phyloP scores from a whole-genome alignment of 2,329 filamentous ascomycete species.

The Talaromyces sp. region DNA sequence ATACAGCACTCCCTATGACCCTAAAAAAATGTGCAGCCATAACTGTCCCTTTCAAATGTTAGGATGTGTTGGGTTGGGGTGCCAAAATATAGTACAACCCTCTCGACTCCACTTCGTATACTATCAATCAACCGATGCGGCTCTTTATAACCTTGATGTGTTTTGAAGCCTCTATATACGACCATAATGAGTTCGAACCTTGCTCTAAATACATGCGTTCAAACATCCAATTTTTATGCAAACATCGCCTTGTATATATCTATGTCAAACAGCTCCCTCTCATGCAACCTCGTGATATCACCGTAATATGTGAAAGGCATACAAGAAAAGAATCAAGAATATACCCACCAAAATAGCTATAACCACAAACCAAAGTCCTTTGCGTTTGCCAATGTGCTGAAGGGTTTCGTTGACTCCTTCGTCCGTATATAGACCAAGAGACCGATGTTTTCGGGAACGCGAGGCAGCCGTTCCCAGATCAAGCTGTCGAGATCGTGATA shows the following conservation, averaged over 20 bases:
- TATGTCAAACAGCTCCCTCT: background rate
- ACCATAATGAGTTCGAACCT: background rate
- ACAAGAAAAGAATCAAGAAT: constrained; percentile 20
- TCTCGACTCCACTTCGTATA: background rate
- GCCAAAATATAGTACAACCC: background rate
- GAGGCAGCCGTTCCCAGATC: background rate
- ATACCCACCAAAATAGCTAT: constrained; percentile 18
- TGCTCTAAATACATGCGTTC: background rate
- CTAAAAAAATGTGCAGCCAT: too few relatives aligned
- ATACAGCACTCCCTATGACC: too few relatives aligned
- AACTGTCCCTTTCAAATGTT: too few relatives aligned
- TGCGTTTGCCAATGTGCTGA: constrained; percentile 18
- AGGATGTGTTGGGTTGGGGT: background rate
- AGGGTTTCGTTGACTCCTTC: constrained; percentile 8
- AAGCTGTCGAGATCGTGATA: background rate
- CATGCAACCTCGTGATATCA: background rate
- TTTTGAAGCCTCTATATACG: background rate
- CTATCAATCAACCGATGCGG: background rate
- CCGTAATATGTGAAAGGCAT: constrained; percentile 18
- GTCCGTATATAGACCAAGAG: background rate
- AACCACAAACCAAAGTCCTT: constrained; percentile 16
- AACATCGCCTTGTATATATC: background rate
- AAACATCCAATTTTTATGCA: background rate
- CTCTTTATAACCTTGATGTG: background rate
- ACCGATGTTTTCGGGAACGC: background rate